Conservation (phyloP, 2,329 filamentous ascomycete genomes). For the Paracorniculantispora psalliotae region DNA sequence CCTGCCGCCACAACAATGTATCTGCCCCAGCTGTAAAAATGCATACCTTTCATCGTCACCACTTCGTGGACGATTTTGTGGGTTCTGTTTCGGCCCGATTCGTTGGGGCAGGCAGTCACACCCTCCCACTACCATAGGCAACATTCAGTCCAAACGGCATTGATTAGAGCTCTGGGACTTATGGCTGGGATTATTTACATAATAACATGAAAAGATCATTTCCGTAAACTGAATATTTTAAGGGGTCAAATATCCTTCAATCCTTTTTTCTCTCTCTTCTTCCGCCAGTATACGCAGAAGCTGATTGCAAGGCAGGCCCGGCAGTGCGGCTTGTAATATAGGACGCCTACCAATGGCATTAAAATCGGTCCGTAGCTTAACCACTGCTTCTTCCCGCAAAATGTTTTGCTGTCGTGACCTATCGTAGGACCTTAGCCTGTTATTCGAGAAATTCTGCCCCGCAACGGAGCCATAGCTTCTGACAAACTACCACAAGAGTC, state of each 20-base stretch:
- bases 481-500: background rate
- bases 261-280: background rate
- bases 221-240: background rate
- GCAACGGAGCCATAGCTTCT: background rate
- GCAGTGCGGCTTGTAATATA: background rate
- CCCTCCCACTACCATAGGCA: background rate
- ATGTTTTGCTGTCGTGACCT: background rate
- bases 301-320: background rate
- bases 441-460: background rate
- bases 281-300: background rate
- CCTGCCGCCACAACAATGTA: background rate
- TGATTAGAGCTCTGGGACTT: background rate
- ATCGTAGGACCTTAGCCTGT: background rate
- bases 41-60: background rate
- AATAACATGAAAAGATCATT: background rate
- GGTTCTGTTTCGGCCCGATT: background rate
- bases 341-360: background rate
- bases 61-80: background rate
- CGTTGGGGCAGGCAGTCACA: background rate
- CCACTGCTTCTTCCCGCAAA: background rate
- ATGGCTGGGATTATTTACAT: background rate
- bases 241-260: background rate
- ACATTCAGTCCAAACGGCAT: background rate
- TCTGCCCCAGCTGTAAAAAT: background rate
- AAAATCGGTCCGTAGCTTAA: background rate